A percentile compares a stretch with the other conserved stretches of the same genome.
Conservation (phyloP, 495 filamentous ascomycete genomes). For the Penicillium bovifimosum region DNA sequence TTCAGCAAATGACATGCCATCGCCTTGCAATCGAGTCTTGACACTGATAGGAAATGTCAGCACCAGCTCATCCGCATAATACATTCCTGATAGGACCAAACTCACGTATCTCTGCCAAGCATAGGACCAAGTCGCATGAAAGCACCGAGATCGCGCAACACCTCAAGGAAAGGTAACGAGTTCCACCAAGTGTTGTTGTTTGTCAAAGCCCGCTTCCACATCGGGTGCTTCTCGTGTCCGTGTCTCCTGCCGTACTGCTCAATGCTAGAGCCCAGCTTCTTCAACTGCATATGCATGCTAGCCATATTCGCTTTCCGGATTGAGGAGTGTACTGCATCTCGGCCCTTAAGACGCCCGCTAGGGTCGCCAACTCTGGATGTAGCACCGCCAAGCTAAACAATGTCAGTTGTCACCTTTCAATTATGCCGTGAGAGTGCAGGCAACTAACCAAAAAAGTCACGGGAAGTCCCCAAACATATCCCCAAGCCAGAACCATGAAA, state of each 20-base stretch:
- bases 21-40: slow-evolving; percentile 73
- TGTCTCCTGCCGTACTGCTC: slow-evolving; percentile 53
- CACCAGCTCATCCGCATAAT: neutral
- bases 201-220: slow-evolving; percentile 58
- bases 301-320: slow-evolving; percentile 63
- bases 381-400: slow-evolving; percentile 65
- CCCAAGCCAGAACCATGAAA: slow-evolving; percentile 91
- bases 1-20: slow-evolving; percentile 91
- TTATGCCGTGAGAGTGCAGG: neutral
- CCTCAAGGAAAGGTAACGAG: slow-evolving; percentile 58
- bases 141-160: slow-evolving; percentile 64
- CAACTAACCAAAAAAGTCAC: slow-evolving; percentile 60
- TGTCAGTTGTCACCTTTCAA: slow-evolving; percentile 6
- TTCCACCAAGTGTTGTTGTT: slow-evolving; percentile 86
- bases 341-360: slow-evolving; percentile 63
- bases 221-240: slow-evolving; percentile 55
- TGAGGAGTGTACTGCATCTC: slow-evolving; percentile 50
- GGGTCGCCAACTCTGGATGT: slow-evolving; percentile 89
- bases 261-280: slow-evolving; percentile 68
- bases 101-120: slow-evolving; percentile 85
- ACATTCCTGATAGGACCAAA: slow-evolving; percentile 10
- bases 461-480: slow-evolving; percentile 76
- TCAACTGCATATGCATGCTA: slow-evolving; percentile 75
- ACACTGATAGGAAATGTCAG: slow-evolving; percentile 51
- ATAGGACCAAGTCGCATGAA: slow-evolving; percentile 75